Conservation (phyloP, 768 basidiomycete species). For the Candolleomyces eurysporus region DNA sequence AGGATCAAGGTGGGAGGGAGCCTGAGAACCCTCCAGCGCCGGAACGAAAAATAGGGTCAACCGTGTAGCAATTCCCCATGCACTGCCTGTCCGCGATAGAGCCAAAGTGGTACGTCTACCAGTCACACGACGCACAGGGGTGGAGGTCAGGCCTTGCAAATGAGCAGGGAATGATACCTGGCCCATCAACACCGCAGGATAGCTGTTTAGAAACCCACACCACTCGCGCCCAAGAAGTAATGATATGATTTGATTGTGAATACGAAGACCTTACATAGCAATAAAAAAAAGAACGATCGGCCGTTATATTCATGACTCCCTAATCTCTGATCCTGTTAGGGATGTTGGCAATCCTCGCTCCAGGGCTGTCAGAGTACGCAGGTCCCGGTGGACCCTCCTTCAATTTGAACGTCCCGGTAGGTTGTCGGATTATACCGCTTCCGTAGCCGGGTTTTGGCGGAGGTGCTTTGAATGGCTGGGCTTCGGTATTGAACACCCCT, state of each 20-base stretch:
- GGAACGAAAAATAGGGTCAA: too few species aligned
- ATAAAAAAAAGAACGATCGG: background rate
- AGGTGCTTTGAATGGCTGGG: slow-evolving; percentile 66
- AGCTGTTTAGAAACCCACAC: too few species aligned
- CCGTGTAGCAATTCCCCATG: too few species aligned
- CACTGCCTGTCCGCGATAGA: too few species aligned
- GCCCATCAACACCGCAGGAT: too few species aligned
- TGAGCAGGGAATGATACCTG: too few species aligned
- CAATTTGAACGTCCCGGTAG: slow-evolving; percentile 1
- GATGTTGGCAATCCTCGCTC: background rate
- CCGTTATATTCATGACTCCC: background rate
- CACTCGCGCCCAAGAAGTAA: too few species aligned
- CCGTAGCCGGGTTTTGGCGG: slow-evolving; percentile 34
- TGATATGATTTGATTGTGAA: background rate
- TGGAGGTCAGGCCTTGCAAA: too few species aligned
- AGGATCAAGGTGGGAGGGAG: too few species aligned
- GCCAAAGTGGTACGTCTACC: too few species aligned
- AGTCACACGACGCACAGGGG: too few species aligned
- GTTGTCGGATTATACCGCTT: slow-evolving; percentile 7
- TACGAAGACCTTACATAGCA: background rate
- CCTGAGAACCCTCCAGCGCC: too few species aligned
- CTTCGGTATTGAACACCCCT: slow-evolving; percentile 74
- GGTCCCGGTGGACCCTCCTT: background rate
- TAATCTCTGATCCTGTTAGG: background rate
- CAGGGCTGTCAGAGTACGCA: background rate